Percentiles rank a stretch among this genome's conserved stretches.
Conservation (phyloP, 2,329 filamentous ascomycete genomes). For the Trichoderma koningiopsis region DNA sequence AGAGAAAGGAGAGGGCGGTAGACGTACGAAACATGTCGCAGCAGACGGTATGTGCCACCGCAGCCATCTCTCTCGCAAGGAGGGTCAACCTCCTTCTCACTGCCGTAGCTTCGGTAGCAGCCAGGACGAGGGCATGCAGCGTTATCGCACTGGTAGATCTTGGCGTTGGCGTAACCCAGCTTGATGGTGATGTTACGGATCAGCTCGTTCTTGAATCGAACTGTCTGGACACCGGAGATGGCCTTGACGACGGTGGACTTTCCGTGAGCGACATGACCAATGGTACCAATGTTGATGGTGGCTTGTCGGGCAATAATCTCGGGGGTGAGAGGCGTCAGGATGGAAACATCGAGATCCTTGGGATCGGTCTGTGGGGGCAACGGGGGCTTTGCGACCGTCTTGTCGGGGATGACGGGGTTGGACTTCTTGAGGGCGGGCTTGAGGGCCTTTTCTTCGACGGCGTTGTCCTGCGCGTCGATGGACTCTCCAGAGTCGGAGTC, state of each 20-base stretch:
- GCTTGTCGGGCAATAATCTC: constrained; percentile 98
- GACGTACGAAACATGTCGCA: constrained; percentile 89
- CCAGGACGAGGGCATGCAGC: constrained; percentile 85
- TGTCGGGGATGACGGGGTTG: constrained; percentile 55
- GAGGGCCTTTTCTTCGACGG: constrained; percentile 64
- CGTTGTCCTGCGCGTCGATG: constrained; percentile 59
- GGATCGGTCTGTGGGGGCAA: constrained; percentile 91
- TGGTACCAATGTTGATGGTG: constrained; percentile 98
- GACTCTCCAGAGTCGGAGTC: constrained; percentile 70
- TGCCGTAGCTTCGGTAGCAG: constrained; percentile 97
- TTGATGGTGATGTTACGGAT: constrained; percentile 99
- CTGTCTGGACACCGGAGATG: constrained; percentile 97
- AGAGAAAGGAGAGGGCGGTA: background rate
- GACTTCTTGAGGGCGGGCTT: constrained; percentile 88
- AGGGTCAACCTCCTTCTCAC: constrained; percentile 97
- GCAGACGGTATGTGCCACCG: constrained; percentile 79
- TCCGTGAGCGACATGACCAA: constrained; percentile 97
- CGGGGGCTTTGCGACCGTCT: constrained; percentile 55
- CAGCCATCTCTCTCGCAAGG: constrained; percentile 94
- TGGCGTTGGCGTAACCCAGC: constrained; percentile 98
- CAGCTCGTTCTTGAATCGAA: constrained; percentile 99
- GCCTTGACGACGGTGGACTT: constrained; percentile 99
- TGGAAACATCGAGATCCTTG: constrained; percentile 79
- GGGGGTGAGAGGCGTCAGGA: constrained; percentile 81
- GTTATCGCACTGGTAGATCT: constrained; percentile 99